Evolutionary conservation across 169 alveolate genomes (phyloP).

Genomic region (Cryptosporidium canis): DNA sequence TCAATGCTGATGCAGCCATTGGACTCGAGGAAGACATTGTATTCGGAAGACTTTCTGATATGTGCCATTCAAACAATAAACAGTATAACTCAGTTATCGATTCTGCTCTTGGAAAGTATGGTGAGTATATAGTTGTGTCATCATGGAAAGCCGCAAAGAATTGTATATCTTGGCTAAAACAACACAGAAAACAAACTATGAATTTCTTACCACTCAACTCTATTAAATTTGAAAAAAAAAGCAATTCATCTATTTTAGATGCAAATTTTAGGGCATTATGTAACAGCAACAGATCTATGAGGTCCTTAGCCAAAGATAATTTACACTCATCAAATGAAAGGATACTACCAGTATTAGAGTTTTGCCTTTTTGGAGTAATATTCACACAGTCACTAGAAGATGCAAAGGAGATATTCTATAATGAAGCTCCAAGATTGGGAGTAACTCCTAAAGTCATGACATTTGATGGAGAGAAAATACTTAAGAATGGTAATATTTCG

Average conservation of each 20-base stretch:
- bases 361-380: slow-evolving; percentile 22
- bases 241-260: neutral
- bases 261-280: slow-evolving; percentile 44
- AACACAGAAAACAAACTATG: slow-evolving; percentile 22
- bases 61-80: slow-evolving; percentile 63
- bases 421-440: slow-evolving; percentile 56
- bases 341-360: slow-evolving; percentile 24
- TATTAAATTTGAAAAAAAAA: neutral
- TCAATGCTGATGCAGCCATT: neutral
- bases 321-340: slow-evolving; percentile 61
- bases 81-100: slow-evolving; percentile 14
- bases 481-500: slow-evolving; percentile 51
- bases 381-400: slow-evolving; percentile 24
- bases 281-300: slow-evolving; percentile 6
- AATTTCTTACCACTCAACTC: slow-evolving; percentile 55
- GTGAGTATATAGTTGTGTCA: slow-evolving; percentile 35
- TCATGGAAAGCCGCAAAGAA: slow-evolving; percentile 55
- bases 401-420: slow-evolving; percentile 58
- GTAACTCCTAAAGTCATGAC: slow-evolving; percentile 41
- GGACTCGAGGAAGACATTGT: neutral
- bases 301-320: slow-evolving; percentile 62
- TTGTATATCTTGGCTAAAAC: slow-evolving; percentile 49
- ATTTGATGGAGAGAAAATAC: slow-evolving; percentile 54
- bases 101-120: slow-evolving; percentile 46
- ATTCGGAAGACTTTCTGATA: slow-evolving; percentile 48